Percentiles rank a stretch among this genome's conserved stretches.
Conservation (phyloP, 192 early-diverging fungal genomes). For the Piromyces finnis region DNA sequence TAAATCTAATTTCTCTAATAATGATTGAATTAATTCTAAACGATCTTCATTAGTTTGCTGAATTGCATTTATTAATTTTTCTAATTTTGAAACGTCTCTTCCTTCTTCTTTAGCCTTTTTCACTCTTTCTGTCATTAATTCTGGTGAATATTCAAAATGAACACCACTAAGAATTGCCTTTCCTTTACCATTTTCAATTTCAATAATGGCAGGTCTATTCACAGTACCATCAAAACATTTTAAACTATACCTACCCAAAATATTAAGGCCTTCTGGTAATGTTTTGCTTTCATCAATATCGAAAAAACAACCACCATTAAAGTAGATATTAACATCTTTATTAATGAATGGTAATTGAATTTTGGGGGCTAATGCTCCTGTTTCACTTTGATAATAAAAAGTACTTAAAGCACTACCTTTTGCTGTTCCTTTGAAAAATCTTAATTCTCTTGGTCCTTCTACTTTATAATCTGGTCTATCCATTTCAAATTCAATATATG, state of each 20-base stretch:
- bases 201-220: not conserved
- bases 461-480: slow-evolving; percentile 40
- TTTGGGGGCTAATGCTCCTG: not conserved
- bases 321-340: not conserved
- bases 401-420: slow-evolving; percentile 28
- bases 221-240: not conserved
- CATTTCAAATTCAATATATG: slow-evolving; percentile 57
- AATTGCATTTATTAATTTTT: not conserved
- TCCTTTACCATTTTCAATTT: not conserved
- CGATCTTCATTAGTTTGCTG: not conserved
- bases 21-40: not conserved
- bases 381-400: not conserved
- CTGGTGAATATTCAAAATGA: not conserved
- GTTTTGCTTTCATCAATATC: not conserved
- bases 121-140: not conserved
- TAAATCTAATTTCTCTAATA: not conserved
- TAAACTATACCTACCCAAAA: not conserved
- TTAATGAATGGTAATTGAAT: not conserved
- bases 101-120: not conserved
- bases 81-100: not conserved
- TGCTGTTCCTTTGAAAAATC: slow-evolving; percentile 47
- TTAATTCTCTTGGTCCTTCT: slow-evolving; percentile 50
- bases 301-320: not conserved
- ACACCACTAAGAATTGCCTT: not conserved
- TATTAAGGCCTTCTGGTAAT: not conserved